These are phyloP conservation scores for Eucalyptus victrix DNA, from an alignment of 345 rosid genomes.

Conservation along the genomic window DNA sequence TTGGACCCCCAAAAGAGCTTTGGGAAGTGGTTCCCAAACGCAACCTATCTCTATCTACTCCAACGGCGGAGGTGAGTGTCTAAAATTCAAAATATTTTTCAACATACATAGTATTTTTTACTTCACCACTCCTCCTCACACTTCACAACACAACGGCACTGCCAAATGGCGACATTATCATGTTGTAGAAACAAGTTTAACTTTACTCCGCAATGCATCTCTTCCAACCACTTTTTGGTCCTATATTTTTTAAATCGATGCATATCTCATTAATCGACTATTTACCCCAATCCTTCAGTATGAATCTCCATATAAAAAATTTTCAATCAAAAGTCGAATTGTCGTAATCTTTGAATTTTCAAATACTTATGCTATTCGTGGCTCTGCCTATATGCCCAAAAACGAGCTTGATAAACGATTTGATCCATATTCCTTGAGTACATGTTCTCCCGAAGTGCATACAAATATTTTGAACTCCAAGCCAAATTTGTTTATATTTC, in stretches of 20 bases:
- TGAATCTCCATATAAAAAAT: background rate
- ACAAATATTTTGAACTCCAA: background rate
- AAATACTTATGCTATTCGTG: background rate
- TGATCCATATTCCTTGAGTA: background rate
- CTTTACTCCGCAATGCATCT: background rate
- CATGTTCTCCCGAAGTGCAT: background rate
- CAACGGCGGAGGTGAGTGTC: fast-evolving
- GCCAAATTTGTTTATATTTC: background rate
- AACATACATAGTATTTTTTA: background rate
- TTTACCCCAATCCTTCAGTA: background rate
- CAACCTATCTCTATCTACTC: background rate
- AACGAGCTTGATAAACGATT: background rate
- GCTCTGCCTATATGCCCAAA: background rate
- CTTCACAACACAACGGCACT: fast-evolving
- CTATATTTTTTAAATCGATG: background rate
- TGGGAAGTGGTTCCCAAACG: too few species aligned
- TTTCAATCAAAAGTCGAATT: background rate
- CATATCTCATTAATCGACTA: background rate
- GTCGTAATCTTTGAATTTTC: background rate
- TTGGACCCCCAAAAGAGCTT: too few species aligned
- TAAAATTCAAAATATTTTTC: background rate
- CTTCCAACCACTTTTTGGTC: background rate
- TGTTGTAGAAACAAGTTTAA: background rate
- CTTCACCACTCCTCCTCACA: background rate
- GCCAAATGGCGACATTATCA: background rate